These are phyloP conservation scores for Yamadazyma aaseri DNA, from an alignment of 1,139 yeast species.

Conservation along the genomic window DNA sequence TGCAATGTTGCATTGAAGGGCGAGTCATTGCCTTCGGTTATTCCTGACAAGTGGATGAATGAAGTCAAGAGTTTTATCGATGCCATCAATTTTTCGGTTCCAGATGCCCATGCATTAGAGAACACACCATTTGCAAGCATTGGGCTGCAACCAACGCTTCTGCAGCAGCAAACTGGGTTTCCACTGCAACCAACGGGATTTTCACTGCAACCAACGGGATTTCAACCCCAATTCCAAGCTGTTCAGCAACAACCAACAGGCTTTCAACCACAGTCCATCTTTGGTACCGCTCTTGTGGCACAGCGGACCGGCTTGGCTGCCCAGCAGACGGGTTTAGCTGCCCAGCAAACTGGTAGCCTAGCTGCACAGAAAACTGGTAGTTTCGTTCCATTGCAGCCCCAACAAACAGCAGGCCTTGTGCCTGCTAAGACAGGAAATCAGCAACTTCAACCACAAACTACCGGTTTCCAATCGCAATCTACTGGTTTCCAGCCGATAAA, in stretches of 20 bases:
- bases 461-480: constrained; percentile 23
- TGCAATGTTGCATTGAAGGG: constrained; percentile 80
- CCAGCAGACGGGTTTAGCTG: constrained; percentile 1
- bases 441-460: constrained; percentile 33
- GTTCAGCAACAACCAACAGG: constrained; percentile 24
- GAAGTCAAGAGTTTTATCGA: constrained; percentile 89
- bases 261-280: constrained; percentile 29
- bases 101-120: constrained; percentile 48
- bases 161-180: constrained; percentile 24
- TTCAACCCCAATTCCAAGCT: constrained; percentile 5
- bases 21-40: constrained; percentile 65
- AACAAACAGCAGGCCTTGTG: constrained; percentile 47
- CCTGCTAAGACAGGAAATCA: constrained; percentile 44
- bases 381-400: constrained; percentile 47
- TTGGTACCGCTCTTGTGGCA: constrained; percentile 22
- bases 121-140: constrained; percentile 46
- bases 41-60: constrained; percentile 72
- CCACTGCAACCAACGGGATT: constrained; percentile 18
- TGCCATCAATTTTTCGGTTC: constrained; percentile 78
- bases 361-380: constrained; percentile 38
- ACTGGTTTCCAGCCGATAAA: constrained; percentile 31
- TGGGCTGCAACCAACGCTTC: constrained; percentile 14
- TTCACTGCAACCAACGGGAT: constrained; percentile 10
- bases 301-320: constrained; percentile 38
- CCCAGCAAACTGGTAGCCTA: constrained; percentile 19